Evolutionary conservation across 139 green algal species (phyloP), one percentile per base, ranked within the genome.

Genomic region (Spirogloea muscicola): DNA sequence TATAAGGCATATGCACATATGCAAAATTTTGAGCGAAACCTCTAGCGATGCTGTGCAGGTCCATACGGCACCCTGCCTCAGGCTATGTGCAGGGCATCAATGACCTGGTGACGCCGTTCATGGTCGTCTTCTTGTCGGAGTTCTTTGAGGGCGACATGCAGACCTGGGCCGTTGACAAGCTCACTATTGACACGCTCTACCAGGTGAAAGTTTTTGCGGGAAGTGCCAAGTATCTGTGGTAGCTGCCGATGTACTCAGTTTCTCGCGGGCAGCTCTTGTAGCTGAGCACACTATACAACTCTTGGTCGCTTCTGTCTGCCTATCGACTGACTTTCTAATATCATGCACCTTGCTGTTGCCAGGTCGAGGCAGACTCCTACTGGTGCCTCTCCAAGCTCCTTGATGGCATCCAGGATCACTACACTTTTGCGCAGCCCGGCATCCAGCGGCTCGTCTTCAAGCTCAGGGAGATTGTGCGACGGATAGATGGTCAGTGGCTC

Each of bases 391-490:
- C 88, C 84, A 91, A 91, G 77, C 77, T 96, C 74, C 76, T 97
- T 31, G 90, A 97, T 52, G 82, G 86, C 60, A 94, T 92, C 68
- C 92, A 97, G 81, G 94, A 98, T 84, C 91, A 97, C 81, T 98
- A 98, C 88, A 98, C 94, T 0, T 91, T 94, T 51, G 89, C 90
- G 43, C 94, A 98, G 86, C 94, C 94, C 0, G 94, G 94, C 61
- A 98, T 98, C 51, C 94, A 98, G 86, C 85, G 86, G 3, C 85
- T 88, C 0, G 87, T 98, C 9, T 96, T 96, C 84, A 72, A 84
- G 34, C 70, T 96, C 10, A 84, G 87, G 51, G 92, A 96, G 81
- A 86, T 98, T 0, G 84, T 82, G 38, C 55, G 68, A 13, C 57
- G 75, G 27, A 74, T 82, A 10, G 75, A 82, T 25, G 66, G 72